A percentile compares a stretch with the other conserved stretches of the same genome.
Evolutionary conservation across 345 rosid species (phyloP).

Genomic region (Sisymbrium altissimum): DNA sequence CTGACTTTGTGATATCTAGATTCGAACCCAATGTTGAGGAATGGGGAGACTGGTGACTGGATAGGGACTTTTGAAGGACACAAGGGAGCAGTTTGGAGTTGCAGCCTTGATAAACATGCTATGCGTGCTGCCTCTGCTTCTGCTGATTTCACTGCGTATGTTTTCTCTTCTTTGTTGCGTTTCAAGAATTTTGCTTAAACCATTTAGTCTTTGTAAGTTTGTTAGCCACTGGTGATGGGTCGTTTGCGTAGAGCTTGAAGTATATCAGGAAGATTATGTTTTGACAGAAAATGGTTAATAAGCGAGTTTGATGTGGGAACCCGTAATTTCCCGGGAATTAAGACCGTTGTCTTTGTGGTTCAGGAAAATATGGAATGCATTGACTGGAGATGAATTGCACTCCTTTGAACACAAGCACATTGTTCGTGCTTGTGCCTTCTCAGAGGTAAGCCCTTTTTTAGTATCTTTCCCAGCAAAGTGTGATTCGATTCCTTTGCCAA

Average conservation of each 20-base stretch:
- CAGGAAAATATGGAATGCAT: constrained; percentile 94
- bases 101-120: constrained; percentile 82
- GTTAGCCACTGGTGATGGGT: neutral
- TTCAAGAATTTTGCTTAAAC: neutral
- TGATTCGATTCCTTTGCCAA: neutral
- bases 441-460: constrained; percentile 46
- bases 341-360: neutral
- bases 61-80: constrained; percentile 98
- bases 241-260: neutral
- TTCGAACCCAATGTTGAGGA: constrained; percentile 96
- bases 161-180: constrained; percentile 3
- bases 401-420: constrained; percentile 95
- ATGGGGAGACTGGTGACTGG: constrained; percentile 99
- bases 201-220: neutral
- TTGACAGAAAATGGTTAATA: neutral
- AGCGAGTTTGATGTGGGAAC: neutral
- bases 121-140: constrained; percentile 93
- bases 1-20: constrained; percentile 43
- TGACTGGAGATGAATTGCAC: constrained; percentile 80
- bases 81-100: constrained; percentile 99
- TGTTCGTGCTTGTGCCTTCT: constrained; percentile 87
- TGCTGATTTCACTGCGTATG: constrained; percentile 97
- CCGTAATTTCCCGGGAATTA: neutral
- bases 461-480: neutral
- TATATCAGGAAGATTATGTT: neutral